These are phyloP conservation scores for Tetramitus jugosus DNA, from an alignment of 208 protist species.

Conservation along the genomic window DNA sequence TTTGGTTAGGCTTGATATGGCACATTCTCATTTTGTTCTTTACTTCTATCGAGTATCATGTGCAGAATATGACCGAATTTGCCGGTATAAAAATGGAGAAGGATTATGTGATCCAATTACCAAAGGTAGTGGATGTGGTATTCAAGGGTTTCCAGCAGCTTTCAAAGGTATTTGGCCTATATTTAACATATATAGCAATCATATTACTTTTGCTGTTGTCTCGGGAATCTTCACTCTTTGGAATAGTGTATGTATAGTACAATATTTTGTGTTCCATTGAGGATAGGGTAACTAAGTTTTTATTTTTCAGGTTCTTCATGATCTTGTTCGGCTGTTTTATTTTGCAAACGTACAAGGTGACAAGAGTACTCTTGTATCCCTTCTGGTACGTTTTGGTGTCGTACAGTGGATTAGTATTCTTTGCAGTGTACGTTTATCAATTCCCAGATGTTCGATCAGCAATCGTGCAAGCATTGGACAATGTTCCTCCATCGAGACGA, in stretches of 20 bases:
- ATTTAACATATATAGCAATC: neutral
- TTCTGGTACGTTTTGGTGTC: neutral
- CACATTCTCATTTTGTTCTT: neutral
- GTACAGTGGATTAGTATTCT: neutral
- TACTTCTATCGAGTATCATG: neutral
- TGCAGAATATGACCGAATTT: neutral
- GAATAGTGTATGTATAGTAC: neutral
- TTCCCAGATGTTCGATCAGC: neutral
- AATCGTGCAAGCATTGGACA: neutral
- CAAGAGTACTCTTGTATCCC: neutral
- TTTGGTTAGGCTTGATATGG: neutral
- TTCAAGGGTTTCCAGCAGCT: neutral
- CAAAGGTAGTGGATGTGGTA: neutral
- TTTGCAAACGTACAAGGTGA: too few relatives aligned
- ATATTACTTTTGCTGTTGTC: neutral
- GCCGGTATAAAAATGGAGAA: neutral
- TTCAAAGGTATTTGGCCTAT: neutral
- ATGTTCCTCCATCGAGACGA: neutral
- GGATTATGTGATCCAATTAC: neutral
- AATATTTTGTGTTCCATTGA: too few relatives aligned
- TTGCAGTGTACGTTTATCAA: constrained; percentile 3
- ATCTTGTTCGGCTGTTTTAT: too few relatives aligned
- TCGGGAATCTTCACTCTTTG: neutral
- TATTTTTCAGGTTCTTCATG: too few relatives aligned
- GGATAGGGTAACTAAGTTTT: too few relatives aligned